Base-by-base conservation (phyloP, 2,329 filamentous ascomycete genomes). In the Aspergillus sp. region DNA sequence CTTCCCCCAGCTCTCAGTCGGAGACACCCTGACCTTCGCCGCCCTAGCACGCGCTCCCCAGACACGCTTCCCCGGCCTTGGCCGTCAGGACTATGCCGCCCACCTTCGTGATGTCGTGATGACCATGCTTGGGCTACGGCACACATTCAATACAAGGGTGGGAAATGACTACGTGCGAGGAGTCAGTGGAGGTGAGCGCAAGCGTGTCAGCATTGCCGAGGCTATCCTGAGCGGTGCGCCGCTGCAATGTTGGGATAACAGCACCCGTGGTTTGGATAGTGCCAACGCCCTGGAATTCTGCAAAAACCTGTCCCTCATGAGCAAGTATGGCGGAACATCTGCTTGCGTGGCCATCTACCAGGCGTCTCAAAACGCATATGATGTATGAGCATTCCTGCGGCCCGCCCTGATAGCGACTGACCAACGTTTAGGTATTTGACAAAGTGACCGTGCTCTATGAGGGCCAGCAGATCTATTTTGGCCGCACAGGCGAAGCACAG, bases 11-110 rank as follows among this genome's bases (percentile, higher is more conserved):
- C 76, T 93, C 64, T 87, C 84, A 1, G 90, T 93, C 36, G 89
- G 89, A 50, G 88, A 93, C 65, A 95, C 90, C 1, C 80, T 93
- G 48, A 86, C 85, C 52, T 93, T 93, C 62, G 90, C 90, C n/a
- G 89, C 90, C 5, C 80, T 83, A n/a, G 88, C 89, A 3, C 75
- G 81, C n/a, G 78, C 79, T 7, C 81, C 82, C 15, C 68, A 69
- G 22, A 76, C 75, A 54, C 68, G 70, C 24, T 61, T 72, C 15
- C 68, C 66, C 55, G 76, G 56, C 59, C 76, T 69, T 66, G 76
- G 51, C 59, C 76, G 80, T 4, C 66, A 80, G 59, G 77, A 74
- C 50, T 76, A 77, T 48, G 75, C 75, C 0, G 56, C 65, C 34
- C 76, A 78, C 52, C 71, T 78, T 67, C 70, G 76, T 36, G 76